These are phyloP conservation scores for Cladosporium sp. DNA, from an alignment of 2,329 filamentous ascomycete species.

Conservation along the genomic window DNA sequence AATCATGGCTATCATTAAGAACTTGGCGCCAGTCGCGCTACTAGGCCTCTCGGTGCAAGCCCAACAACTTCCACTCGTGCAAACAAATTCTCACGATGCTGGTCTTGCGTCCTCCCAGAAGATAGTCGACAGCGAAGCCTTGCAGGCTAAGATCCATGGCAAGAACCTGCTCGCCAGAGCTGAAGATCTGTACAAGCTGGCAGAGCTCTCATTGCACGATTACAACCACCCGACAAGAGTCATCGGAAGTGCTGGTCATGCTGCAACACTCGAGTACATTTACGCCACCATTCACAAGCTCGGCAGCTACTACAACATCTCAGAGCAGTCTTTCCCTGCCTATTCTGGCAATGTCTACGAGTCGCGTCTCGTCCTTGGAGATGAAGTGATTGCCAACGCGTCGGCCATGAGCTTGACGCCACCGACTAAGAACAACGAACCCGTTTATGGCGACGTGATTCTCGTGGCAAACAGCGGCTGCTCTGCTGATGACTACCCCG, in stretches of 20 bases:
- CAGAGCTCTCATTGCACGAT: constrained; percentile 58
- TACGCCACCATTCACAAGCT: constrained; percentile 43
- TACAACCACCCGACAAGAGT: constrained; percentile 66
- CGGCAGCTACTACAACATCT: constrained; percentile 61
- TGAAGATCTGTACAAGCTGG: constrained; percentile 62
- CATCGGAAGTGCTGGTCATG: constrained; percentile 38
- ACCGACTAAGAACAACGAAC: constrained; percentile 58
- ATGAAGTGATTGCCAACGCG: constrained; percentile 57
- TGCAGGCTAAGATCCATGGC: constrained; percentile 58
- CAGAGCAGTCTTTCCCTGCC: constrained; percentile 44
- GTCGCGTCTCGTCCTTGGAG: constrained; percentile 51
- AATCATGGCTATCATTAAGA: constrained; percentile 6
- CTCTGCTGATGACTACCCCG: constrained; percentile 61
- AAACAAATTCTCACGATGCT: constrained; percentile 19
- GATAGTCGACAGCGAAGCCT: constrained; percentile 40
- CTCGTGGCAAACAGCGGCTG: constrained; percentile 60
- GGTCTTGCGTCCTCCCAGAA: constrained; percentile 6
- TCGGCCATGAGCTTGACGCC: constrained; percentile 45
- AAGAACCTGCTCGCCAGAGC: constrained; percentile 61
- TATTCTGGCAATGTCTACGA: constrained; percentile 35
- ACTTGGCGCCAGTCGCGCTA: background rate
- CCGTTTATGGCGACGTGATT: constrained; percentile 20
- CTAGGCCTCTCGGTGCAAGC: constrained; percentile 11
- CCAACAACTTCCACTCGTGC: constrained; percentile 11
- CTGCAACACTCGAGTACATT: constrained; percentile 42